Evolutionary conservation across 306 rosid genomes (phyloP), one percentile per base, ranked within the genome.

Genomic region (Abrus pulchellus): DNA sequence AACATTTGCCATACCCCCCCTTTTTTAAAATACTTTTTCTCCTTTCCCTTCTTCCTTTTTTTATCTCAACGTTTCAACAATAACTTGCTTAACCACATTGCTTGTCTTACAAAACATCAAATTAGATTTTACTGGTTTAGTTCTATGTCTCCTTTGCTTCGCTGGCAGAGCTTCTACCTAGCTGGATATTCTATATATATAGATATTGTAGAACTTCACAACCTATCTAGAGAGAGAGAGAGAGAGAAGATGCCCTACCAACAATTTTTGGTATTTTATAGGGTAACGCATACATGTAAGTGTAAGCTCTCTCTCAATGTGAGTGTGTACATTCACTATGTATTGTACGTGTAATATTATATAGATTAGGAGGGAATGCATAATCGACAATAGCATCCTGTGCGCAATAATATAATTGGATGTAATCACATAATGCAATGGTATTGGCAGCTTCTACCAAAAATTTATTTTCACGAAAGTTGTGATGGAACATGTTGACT

Each of bases 401-500:
- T 84, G 68, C 71, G 38, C 54, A 53, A 69, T 79, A 60, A 73
- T 73, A 86, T 82, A 77, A 74, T 64, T 76, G 84, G 80, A 72
- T 55, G 49, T 75, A 72, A 78, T 84, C 85, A 81, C 89, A 81
- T 79, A 86, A 68, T 48, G 73, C 83, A 70, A 57, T 50, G 45
- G 38, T 79, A 88, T 83, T 84, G 79, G 85, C 72, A 52, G 87
- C 49, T 82, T 55, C 75, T 76, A 64, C 77, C 79, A 80, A 70
- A 77, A 69, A 49, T 60, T 65, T 64, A 55, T 80, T 78, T 83
- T 83, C 87, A 83, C 30, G 14, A 77, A 83, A 78, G 84, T 38
- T 36, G 68, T 78, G 89, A 81, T 78, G 84, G 78, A 80, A 77
- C 78, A 78, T 70, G 85, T 78, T 85, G 89, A 83, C 83, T 74